Conservation (phyloP, 176 grass and related monocot species). For the Aegilops sharonensis region DNA sequence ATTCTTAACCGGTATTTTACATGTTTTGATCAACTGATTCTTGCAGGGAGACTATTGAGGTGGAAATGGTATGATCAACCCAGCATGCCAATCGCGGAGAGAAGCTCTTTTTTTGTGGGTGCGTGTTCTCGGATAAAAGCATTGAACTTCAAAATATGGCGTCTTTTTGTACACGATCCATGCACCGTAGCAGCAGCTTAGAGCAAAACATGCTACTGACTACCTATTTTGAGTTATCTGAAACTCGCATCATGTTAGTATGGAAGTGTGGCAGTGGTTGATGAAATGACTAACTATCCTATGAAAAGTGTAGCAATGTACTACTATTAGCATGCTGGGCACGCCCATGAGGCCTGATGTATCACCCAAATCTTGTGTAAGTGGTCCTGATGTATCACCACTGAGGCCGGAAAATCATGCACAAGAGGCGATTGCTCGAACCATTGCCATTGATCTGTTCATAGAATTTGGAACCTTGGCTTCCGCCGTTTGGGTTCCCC, state of each 20-base stretch:
- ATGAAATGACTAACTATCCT: neutral
- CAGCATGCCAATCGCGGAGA: neutral
- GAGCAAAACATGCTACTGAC: neutral
- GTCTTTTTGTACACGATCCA: neutral
- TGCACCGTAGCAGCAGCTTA: neutral
- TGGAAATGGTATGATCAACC: neutral
- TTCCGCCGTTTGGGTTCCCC: too few species aligned
- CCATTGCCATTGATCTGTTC: conserved; percentile 38
- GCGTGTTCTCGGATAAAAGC: neutral
- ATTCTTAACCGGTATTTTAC: neutral
- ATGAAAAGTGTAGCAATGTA: too few species aligned
- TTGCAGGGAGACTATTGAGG: neutral
- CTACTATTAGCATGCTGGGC: too few species aligned
- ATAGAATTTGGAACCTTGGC: too few species aligned
- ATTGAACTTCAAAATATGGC: neutral
- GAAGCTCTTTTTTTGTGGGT: neutral
- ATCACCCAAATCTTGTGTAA: conserved; percentile 11
- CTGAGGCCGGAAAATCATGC: conserved; percentile 79
- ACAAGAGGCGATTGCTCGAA: conserved; percentile 49
- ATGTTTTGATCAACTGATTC: neutral
- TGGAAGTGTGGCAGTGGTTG: neutral
- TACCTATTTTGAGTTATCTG: neutral
- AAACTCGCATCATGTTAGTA: neutral
- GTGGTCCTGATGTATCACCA: neutral
- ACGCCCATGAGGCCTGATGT: too few species aligned